These are phyloP conservation scores for Oemleria cerasiformis DNA, from an alignment of 306 rosid species.

Conservation along the genomic window DNA sequence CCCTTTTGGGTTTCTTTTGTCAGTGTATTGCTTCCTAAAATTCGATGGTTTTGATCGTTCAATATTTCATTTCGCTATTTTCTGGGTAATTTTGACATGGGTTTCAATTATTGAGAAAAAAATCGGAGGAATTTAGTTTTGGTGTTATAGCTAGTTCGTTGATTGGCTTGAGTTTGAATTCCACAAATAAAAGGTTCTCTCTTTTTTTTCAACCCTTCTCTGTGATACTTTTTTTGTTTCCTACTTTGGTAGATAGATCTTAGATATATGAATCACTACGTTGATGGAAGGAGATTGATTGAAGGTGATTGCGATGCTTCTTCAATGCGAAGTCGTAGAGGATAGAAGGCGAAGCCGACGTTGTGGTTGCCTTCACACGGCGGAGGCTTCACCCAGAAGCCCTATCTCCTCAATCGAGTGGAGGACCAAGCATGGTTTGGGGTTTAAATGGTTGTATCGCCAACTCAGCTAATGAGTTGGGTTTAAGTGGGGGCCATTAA, in stretches of 20 bases:
- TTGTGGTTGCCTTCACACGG: too few species aligned
- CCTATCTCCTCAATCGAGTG: too few species aligned
- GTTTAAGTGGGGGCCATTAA: too few species aligned
- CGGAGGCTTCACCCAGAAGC: too few species aligned
- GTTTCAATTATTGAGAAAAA: neutral
- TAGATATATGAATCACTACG: neutral
- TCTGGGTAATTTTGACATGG: neutral
- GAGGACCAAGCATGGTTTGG: too few species aligned
- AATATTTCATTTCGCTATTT: neutral
- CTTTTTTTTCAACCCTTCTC: neutral
- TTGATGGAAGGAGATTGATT: too few species aligned
- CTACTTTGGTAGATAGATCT: neutral
- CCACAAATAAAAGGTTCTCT: neutral
- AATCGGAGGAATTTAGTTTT: neutral
- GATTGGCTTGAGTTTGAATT: neutral
- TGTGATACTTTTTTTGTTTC: neutral
- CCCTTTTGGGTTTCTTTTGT: neutral
- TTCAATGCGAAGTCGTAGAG: too few species aligned
- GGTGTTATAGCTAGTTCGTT: neutral
- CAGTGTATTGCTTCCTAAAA: neutral
- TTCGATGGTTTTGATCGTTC: neutral
- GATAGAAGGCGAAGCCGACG: too few species aligned
- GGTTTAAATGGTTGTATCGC: too few species aligned
- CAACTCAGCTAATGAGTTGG: too few species aligned
- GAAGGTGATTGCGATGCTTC: too few species aligned